Conservation (phyloP, 2,329 filamentous ascomycete genomes). For the Raffaelea deltoideospora region DNA sequence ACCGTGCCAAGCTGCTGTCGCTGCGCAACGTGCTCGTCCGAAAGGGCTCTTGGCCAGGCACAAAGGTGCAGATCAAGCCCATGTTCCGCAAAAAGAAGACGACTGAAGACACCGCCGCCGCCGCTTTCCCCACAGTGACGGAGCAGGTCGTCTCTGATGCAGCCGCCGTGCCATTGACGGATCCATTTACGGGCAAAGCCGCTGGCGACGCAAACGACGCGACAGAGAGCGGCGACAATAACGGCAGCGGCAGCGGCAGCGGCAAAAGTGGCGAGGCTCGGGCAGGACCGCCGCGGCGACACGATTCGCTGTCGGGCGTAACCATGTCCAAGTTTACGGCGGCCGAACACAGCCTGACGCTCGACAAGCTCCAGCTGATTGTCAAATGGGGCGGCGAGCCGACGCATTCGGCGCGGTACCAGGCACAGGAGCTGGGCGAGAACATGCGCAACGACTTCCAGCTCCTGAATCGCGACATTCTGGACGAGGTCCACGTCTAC, state of each 20-base stretch:
- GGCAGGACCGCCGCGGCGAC: slow-evolving; percentile 42
- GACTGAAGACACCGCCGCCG: slow-evolving; percentile 32
- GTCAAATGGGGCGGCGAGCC: slow-evolving; percentile 99
- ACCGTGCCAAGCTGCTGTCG: slow-evolving; percentile 69
- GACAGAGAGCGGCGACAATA: slow-evolving; percentile 4
- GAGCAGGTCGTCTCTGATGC: slow-evolving; percentile 15
- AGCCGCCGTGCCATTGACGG: slow-evolving; percentile 7
- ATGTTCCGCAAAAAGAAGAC: slow-evolving; percentile 89
- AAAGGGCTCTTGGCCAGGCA: slow-evolving; percentile 88
- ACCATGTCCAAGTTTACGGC: slow-evolving; percentile 91
- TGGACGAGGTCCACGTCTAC: slow-evolving; percentile 88
- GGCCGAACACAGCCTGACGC: slow-evolving; percentile 77
- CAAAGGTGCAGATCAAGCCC: slow-evolving; percentile 97
- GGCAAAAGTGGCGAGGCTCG: background rate
- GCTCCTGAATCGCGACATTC: slow-evolving; percentile 78
- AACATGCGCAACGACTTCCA: slow-evolving; percentile 93
- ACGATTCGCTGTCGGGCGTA: slow-evolving; percentile 76
- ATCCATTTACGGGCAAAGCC: slow-evolving; percentile 10
- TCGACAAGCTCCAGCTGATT: slow-evolving; percentile 93
- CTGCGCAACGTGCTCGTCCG: slow-evolving; percentile 78
- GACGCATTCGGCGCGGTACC: slow-evolving; percentile 91
- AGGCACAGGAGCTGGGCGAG: slow-evolving; percentile 84
- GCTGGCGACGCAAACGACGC: slow-evolving; percentile 6
- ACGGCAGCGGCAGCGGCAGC: background rate
- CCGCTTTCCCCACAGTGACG: slow-evolving; percentile 16